Evolutionary conservation across 2,329 filamentous ascomycete genomes (phyloP).

Genomic region (Clonostachys rosea): DNA sequence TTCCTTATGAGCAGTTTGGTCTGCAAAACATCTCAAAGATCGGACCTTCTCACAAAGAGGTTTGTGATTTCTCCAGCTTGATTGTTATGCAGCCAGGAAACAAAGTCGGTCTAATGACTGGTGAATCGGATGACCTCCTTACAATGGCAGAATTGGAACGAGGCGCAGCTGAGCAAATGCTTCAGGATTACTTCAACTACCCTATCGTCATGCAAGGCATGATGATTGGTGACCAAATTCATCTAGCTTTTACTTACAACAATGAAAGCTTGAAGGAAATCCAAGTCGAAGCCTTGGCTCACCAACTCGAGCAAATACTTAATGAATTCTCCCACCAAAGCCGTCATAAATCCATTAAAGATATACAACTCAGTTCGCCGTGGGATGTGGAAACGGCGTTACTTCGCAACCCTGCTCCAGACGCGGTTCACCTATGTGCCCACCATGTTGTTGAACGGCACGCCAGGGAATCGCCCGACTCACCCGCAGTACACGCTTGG

Average conservation of each 20-base stretch:
- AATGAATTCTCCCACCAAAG: too few relatives aligned
- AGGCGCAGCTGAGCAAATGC: conserved; percentile 5
- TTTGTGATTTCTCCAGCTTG: conserved; percentile 11
- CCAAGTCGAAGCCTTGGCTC: conserved; percentile 5
- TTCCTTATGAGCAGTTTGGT: conserved; percentile 12
- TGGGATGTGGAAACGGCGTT: conserved; percentile 1
- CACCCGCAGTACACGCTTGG: background rate
- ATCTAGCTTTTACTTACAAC: conserved; percentile 3
- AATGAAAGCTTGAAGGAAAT: conserved; percentile 1
- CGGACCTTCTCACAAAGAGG: conserved; percentile 5
- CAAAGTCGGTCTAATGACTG: background rate
- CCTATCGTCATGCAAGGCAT: conserved; percentile 3
- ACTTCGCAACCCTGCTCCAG: conserved; percentile 1
- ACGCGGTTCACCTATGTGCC: background rate
- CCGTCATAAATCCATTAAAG: background rate
- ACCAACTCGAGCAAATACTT: conserved; percentile 4
- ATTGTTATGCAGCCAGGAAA: conserved; percentile 9
- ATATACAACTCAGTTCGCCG: background rate
- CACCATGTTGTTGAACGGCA: background rate
- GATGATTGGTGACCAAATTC: background rate
- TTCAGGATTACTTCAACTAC: conserved; percentile 14
- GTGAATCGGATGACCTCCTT: background rate
- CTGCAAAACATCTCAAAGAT: conserved; percentile 13
- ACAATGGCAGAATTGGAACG: conserved; percentile 15
- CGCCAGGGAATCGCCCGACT: background rate